Percentiles rank a stretch among this genome's conserved stretches.
phyloP scores from a whole-genome alignment of 192 early-diverging fungal genomes.

The Coemansia sp. region DNA sequence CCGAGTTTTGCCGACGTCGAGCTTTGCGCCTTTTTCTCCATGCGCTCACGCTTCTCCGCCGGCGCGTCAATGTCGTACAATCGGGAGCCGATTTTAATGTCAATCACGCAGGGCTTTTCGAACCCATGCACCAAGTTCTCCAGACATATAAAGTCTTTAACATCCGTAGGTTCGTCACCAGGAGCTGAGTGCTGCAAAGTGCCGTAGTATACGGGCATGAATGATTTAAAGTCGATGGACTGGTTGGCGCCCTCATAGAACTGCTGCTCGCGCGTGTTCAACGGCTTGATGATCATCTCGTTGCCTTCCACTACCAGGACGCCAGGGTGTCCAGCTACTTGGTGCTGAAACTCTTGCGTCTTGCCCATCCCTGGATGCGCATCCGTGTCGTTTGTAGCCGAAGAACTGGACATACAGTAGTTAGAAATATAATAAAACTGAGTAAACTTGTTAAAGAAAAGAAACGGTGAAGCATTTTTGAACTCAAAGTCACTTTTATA shows the following conservation, averaged over 20 bases:
- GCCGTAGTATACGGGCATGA: constrained; percentile 73
- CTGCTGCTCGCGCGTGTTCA: constrained; percentile 59
- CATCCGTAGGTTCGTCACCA: background rate
- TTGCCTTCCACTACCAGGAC: constrained; percentile 62
- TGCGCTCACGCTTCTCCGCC: constrained; percentile 67
- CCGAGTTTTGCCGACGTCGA: constrained; percentile 71
- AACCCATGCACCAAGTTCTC: constrained; percentile 76
- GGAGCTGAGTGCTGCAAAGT: constrained; percentile 37
- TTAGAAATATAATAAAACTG: background rate
- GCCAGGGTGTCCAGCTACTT: constrained; percentile 81
- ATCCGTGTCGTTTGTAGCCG: background rate
- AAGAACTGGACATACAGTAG: background rate
- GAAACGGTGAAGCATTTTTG: no score
- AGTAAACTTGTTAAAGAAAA: constrained; percentile 1
- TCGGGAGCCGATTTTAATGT: constrained; percentile 83
- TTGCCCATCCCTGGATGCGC: background rate
- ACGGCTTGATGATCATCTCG: constrained; percentile 73
- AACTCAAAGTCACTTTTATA: no score
- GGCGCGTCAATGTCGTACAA: constrained; percentile 73
- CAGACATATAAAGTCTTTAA: constrained; percentile 62
- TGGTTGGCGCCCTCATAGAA: constrained; percentile 70
- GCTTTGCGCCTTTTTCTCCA: constrained; percentile 61
- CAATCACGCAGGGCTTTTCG: constrained; percentile 73
- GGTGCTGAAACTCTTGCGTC: constrained; percentile 57
- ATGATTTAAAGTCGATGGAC: constrained; percentile 55